Percentiles rank a stretch among this genome's conserved stretches.
Evolutionary conservation across 2,329 filamentous ascomycete genomes (phyloP).

Genomic region (Sclerotinia glacialis): DNA sequence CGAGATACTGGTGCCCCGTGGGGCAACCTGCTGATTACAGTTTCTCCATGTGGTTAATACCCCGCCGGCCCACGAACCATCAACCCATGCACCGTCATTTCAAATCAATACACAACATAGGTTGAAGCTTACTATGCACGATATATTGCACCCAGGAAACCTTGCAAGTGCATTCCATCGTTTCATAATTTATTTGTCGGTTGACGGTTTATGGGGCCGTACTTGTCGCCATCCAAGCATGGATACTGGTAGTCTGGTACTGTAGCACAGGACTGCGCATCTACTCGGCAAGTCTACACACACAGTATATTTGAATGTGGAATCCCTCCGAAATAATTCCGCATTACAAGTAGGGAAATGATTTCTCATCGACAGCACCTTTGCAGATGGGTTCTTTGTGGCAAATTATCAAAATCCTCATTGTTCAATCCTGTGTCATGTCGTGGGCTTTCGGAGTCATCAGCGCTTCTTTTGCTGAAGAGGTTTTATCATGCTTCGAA

Average conservation of each 20-base stretch:
- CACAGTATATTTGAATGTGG: not conserved
- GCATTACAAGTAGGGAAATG: not conserved
- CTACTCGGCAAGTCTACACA: not conserved
- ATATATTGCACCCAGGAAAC: conserved; percentile 12
- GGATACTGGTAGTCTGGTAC: not conserved
- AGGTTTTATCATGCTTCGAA: not conserved
- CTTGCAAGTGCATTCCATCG: not conserved
- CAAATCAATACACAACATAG: not conserved
- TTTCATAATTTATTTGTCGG: not conserved
- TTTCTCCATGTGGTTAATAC: not conserved
- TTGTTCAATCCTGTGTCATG: not conserved
- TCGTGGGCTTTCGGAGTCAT: not conserved
- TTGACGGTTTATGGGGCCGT: not conserved
- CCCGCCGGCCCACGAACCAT: conserved; percentile 12
- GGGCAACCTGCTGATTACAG: not conserved
- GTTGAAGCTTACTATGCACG: conserved; percentile 2
- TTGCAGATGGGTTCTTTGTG: not conserved
- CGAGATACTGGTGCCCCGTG: not conserved
- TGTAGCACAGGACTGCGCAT: not conserved
- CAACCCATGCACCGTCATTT: not conserved
- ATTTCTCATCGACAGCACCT: not conserved
- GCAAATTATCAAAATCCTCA: not conserved
- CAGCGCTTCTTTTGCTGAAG: not conserved
- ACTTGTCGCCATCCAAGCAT: not conserved
- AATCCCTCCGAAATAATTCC: not conserved